A percentile compares a stretch with the other conserved stretches of the same genome.
These are phyloP conservation scores for Cryomyces minteri DNA, from an alignment of 495 filamentous ascomycete genomes.

Conservation along the genomic window DNA sequence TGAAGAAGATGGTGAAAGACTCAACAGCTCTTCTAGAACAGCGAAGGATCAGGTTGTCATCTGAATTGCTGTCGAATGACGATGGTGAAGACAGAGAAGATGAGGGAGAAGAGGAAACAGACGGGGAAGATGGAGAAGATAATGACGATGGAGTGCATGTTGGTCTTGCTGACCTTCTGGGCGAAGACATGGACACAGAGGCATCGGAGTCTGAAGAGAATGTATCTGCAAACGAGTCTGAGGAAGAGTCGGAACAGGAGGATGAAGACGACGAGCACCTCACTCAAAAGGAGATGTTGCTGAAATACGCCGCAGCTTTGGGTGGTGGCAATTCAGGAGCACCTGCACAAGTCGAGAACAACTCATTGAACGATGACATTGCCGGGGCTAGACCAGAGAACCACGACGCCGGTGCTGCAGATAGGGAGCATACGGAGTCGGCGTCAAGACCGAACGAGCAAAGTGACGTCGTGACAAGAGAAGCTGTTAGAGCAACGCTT, in stretches of 20 bases:
- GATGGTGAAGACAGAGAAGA: constrained; percentile 14
- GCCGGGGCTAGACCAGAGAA: background rate
- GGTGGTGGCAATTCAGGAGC: too few relatives aligned
- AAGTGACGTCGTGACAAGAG: background rate
- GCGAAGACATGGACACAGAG: constrained; percentile 5
- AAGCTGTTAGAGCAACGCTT: background rate
- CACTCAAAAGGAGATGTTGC: constrained; percentile 57
- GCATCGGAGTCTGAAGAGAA: constrained; percentile 43
- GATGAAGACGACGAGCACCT: constrained; percentile 51
- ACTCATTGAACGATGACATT: background rate
- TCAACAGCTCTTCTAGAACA: constrained; percentile 38
- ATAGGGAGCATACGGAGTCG: background rate
- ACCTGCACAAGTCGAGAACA: background rate
- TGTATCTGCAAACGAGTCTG: constrained; percentile 48
- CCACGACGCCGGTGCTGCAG: constrained; percentile 2
- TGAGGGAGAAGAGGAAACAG: constrained; percentile 23
- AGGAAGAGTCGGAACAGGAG: constrained; percentile 25
- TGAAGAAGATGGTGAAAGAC: constrained; percentile 69
- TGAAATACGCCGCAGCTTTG: constrained; percentile 62
- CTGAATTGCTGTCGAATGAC: constrained; percentile 15
- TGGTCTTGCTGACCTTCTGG: constrained; percentile 7
- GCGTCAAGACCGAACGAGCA: too few relatives aligned
- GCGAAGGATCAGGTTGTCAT: constrained; percentile 7
- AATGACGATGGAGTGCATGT: constrained; percentile 9
- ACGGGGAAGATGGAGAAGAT: constrained; percentile 9